Base-by-base conservation (phyloP, 139 green algal genomes). In the Chlorella sp. region DNA sequence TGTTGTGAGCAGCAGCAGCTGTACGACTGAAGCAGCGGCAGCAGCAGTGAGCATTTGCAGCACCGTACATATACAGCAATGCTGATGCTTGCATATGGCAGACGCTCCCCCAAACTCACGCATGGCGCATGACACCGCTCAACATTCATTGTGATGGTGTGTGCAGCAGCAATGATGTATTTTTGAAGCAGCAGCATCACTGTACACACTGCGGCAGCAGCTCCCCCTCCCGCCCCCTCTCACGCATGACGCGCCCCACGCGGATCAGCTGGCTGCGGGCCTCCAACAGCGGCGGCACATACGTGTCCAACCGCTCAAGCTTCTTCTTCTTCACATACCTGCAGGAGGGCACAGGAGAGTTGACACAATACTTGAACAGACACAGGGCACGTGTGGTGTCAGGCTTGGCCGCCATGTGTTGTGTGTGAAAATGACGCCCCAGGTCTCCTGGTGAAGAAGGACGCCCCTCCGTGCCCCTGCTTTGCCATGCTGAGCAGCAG, bases 311-410 rank as follows among this genome's bases (percentile, higher is more conserved):
- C 57, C 75, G 73, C 36, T 92, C 91, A 26, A 90, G 53, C 87
- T 92, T 92, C 73, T 91, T 91, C n/a, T 75, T 90, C 40, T 90
- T 90, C n/a, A 93, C 88, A 57, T 93, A 93, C 53, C 32, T 75
- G 48, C 22, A 78, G 26, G 73, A 42, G 26, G 7, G 28, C 18
- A 24, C 69, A 39, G 69, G n/a, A n/a, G n/a, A n/a, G n/a, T n/a
- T n/a, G n/a, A n/a, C n/a, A n/a, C n/a, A n/a, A n/a, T n/a, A n/a
- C n/a, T n/a, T n/a, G n/a, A n/a, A n/a, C n/a, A n/a, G n/a, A n/a
- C n/a, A n/a, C n/a, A n/a, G n/a, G n/a, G n/a, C n/a, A n/a, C n/a
- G n/a, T n/a, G n/a, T n/a, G n/a, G n/a, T n/a, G n/a, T n/a, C n/a
- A n/a, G n/a, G n/a, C n/a, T n/a, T n/a, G n/a, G n/a, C n/a, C n/a